These are phyloP conservation scores for Jimgerdemannia lactiflua DNA, from an alignment of 192 early-diverging fungal species.

Conservation along the genomic window DNA sequence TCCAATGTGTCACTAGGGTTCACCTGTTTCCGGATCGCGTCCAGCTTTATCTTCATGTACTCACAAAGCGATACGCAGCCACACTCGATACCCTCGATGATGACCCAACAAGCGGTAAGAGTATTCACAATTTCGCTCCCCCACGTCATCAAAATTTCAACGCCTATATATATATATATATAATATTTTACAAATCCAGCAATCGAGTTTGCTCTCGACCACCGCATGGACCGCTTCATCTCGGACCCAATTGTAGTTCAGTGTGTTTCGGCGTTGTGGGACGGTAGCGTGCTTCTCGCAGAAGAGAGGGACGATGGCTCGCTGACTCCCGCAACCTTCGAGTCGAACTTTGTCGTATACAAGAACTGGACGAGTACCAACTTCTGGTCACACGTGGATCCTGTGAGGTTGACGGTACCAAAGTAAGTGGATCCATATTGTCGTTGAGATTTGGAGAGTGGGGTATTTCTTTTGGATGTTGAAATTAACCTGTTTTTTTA, in stretches of 20 bases:
- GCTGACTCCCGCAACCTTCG: constrained; percentile 25
- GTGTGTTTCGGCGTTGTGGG: constrained; percentile 37
- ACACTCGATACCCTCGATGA: constrained; percentile 5
- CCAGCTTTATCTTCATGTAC: constrained; percentile 30
- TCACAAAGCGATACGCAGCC: constrained; percentile 28
- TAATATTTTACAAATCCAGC: constrained; percentile 14
- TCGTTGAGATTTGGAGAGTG: not conserved
- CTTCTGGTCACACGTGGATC: constrained; percentile 29
- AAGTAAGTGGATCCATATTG: constrained; percentile 14
- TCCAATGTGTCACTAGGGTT: constrained; percentile 16
- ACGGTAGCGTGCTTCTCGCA: constrained; percentile 27
- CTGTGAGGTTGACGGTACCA: constrained; percentile 33
- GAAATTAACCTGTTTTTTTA: too few relatives aligned
- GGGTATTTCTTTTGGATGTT: not conserved
- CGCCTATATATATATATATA: not conserved
- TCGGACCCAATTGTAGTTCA: constrained; percentile 29
- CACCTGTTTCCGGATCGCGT: constrained; percentile 32
- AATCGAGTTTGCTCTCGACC: constrained; percentile 32
- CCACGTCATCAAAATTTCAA: not conserved
- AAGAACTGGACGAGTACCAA: constrained; percentile 2
- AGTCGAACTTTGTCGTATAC: constrained; percentile 22
- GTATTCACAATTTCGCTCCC: not conserved
- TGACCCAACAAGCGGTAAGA: not conserved
- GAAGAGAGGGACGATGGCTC: constrained; percentile 24
- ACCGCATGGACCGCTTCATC: constrained; percentile 30